phyloP scores from a whole-genome alignment of 306 rosid species.

The Quercus agrifolia region DNA sequence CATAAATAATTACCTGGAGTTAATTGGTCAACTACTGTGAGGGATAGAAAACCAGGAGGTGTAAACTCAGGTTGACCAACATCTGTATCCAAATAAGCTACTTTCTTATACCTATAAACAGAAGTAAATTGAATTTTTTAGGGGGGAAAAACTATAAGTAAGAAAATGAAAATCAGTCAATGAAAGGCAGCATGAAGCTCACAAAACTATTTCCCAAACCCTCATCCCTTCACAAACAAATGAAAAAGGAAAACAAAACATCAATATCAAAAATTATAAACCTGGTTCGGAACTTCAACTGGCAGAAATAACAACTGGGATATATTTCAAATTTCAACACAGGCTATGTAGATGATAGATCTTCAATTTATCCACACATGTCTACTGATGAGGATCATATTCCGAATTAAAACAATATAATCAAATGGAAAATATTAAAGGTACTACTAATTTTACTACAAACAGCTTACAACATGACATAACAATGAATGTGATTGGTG shows the following conservation, averaged over 20 bases:
- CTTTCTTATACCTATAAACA: slow-evolving; percentile 47
- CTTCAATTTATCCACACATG: neutral
- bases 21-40: slow-evolving; percentile 49
- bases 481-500: no score
- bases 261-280: neutral
- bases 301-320: neutral
- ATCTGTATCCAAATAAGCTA: slow-evolving; percentile 81
- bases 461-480: no score
- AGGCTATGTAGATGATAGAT: neutral
- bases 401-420: no score
- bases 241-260: neutral
- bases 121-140: neutral
- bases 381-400: neutral
- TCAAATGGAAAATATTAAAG: no score
- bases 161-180: neutral
- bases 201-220: neutral
- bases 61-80: slow-evolving; percentile 96
- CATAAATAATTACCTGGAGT: slow-evolving; percentile 51
- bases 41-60: slow-evolving; percentile 80
- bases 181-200: neutral
- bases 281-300: neutral
- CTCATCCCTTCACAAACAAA: neutral
- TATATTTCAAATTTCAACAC: neutral
- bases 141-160: neutral
- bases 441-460: no score